Percentiles rank a stretch among this genome's conserved stretches.
phyloP scores from a whole-genome alignment of 495 filamentous ascomycete species.

The Penicillium ucsense region DNA sequence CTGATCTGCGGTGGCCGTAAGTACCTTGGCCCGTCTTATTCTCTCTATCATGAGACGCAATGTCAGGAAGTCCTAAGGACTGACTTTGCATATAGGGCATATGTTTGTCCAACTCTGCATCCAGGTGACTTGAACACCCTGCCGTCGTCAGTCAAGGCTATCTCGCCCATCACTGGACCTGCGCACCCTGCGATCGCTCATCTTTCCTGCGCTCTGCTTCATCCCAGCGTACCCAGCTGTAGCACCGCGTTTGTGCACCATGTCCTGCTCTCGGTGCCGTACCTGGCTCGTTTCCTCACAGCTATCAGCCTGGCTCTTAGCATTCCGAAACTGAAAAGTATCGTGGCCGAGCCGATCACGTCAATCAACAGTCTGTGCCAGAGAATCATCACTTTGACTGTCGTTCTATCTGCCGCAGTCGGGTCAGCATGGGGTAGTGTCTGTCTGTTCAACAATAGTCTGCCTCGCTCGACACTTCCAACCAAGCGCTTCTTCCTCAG shows the following conservation, averaged over 20 bases:
- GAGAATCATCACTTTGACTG: slow-evolving; percentile 54
- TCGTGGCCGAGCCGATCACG: slow-evolving; percentile 56
- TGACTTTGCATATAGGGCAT: slow-evolving; percentile 33
- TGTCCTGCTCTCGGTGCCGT: slow-evolving; percentile 70
- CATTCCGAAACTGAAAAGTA: slow-evolving; percentile 52
- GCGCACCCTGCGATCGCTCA: slow-evolving; percentile 77
- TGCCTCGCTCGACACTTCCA: slow-evolving; percentile 67
- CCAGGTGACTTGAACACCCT: slow-evolving; percentile 55
- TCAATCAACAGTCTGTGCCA: slow-evolving; percentile 53
- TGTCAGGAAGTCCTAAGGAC: no score
- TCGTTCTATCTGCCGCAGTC: slow-evolving; percentile 67
- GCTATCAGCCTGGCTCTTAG: slow-evolving; percentile 59
- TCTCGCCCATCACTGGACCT: slow-evolving; percentile 69
- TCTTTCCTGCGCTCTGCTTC: slow-evolving; percentile 85
- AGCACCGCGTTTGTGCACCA: slow-evolving; percentile 74
- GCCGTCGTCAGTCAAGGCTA: slow-evolving; percentile 51
- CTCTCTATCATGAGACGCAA: neutral
- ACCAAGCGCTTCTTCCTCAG: slow-evolving; percentile 80
- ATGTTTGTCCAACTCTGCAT: slow-evolving; percentile 82
- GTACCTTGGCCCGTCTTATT: slow-evolving; percentile 16
- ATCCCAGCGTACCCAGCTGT: slow-evolving; percentile 81
- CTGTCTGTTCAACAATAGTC: slow-evolving; percentile 71
- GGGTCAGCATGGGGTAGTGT: slow-evolving; percentile 78
- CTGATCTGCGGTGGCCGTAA: slow-evolving; percentile 75
- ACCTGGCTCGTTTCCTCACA: slow-evolving; percentile 64